Conservation (phyloP, 176 grass and related monocot genomes). For the Pontederia paniculata region DNA sequence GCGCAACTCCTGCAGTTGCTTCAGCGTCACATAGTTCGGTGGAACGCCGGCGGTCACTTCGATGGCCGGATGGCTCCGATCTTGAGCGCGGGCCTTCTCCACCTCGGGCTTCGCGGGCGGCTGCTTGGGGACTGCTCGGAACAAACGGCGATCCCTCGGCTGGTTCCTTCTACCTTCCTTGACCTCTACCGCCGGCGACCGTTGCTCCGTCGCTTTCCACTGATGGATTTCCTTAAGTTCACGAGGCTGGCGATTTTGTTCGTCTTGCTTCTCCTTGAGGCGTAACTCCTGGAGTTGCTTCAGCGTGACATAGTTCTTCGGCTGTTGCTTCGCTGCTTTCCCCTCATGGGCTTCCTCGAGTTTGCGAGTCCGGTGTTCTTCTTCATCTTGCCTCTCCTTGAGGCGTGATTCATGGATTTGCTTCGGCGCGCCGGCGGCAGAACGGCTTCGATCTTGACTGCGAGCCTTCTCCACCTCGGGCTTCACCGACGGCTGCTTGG, state of each 20-base stretch:
- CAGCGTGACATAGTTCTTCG: neutral
- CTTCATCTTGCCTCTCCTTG: conserved; percentile 1
- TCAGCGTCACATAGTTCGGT: neutral
- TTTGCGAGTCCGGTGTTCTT: neutral
- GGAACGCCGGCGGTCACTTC: no score
- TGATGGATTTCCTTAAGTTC: neutral
- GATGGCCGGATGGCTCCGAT: neutral
- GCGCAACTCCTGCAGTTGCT: conserved; percentile 2
- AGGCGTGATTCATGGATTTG: neutral
- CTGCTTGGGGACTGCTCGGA: no score
- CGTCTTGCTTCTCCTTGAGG: conserved; percentile 8
- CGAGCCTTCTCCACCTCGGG: no score
- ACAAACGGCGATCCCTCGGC: no score
- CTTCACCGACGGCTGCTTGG: no score
- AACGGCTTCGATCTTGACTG: no score
- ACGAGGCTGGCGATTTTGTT: neutral
- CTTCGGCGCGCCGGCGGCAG: neutral
- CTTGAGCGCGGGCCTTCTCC: no score
- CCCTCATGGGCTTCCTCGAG: no score
- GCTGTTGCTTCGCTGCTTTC: no score
- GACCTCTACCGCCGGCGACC: no score
- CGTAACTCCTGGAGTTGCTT: conserved; percentile 2
- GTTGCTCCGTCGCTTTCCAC: neutral
- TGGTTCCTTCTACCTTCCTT: neutral
- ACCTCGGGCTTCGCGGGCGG: no score